phyloP scores from a whole-genome alignment of 2,329 filamentous ascomycete species.

The Penicillium glabrum region DNA sequence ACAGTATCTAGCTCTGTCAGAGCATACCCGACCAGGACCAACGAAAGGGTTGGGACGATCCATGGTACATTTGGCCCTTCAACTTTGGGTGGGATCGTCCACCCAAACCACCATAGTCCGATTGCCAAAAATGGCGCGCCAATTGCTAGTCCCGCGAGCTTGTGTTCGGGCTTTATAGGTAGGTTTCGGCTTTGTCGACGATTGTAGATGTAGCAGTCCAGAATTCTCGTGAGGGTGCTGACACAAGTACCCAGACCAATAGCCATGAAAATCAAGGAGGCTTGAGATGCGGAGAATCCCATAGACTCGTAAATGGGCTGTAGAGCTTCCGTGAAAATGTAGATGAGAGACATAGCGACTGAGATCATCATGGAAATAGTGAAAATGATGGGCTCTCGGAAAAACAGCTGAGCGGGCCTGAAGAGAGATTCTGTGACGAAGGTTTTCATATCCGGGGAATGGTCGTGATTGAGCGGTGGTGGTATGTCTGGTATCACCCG shows the following conservation, averaged over 20 bases:
- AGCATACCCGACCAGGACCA: slow-evolving; percentile 49
- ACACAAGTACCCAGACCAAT: slow-evolving; percentile 42
- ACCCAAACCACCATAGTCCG: slow-evolving; percentile 51
- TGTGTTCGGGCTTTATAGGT: slow-evolving; percentile 46
- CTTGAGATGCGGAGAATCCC: slow-evolving; percentile 32
- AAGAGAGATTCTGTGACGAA: slow-evolving; percentile 40
- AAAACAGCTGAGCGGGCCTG: slow-evolving; percentile 43
- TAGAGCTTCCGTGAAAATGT: slow-evolving; percentile 49
- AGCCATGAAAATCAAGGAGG: slow-evolving; percentile 44
- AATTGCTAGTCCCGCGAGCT: slow-evolving; percentile 47
- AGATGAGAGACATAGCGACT: slow-evolving; percentile 46
- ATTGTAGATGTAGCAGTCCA: slow-evolving; percentile 40
- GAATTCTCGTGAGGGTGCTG: slow-evolving; percentile 45
- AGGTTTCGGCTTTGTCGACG: slow-evolving; percentile 18
- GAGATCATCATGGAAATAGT: slow-evolving; percentile 43
- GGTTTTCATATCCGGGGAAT: slow-evolving; percentile 32
- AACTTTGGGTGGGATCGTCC: slow-evolving; percentile 47
- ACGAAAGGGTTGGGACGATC: slow-evolving; percentile 41
- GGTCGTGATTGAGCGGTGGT: slow-evolving; percentile 38
- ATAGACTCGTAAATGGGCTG: slow-evolving; percentile 40
- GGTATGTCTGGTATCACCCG: slow-evolving; percentile 24
- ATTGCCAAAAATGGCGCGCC: slow-evolving; percentile 47
- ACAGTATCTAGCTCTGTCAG: slow-evolving; percentile 48
- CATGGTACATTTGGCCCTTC: slow-evolving; percentile 31
- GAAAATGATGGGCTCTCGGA: slow-evolving; percentile 49